phyloP scores from a whole-genome alignment of 331 rosid genomes.

The Rosa hybrid region DNA sequence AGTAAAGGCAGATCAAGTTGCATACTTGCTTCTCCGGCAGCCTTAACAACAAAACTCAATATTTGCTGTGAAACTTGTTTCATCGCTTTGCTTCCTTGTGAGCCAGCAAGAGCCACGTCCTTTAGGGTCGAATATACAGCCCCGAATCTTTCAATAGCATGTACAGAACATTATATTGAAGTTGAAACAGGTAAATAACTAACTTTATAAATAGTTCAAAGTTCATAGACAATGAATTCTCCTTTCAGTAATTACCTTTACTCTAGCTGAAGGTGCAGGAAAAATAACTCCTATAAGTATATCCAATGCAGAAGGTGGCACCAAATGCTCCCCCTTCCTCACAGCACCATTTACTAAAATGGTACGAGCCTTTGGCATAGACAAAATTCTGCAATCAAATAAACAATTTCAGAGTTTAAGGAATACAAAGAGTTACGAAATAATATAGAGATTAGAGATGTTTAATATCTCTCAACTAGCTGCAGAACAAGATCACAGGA shows the following conservation, averaged over 20 bases:
- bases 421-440: background rate
- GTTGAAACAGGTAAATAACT: background rate
- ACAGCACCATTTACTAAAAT: constrained; percentile 83
- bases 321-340: constrained; percentile 86
- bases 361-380: constrained; percentile 78
- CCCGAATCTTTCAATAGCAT: constrained; percentile 66
- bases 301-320: constrained; percentile 81
- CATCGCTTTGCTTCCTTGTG: constrained; percentile 61
- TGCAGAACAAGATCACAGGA: constrained; percentile 88
- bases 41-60: constrained; percentile 35
- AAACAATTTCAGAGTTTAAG: constrained; percentile 2
- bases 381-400: constrained; percentile 67
- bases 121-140: constrained; percentile 52
- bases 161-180: constrained; percentile 8
- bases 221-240: constrained; percentile 17
- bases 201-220: background rate
- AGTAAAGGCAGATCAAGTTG: background rate
- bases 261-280: constrained; percentile 78
- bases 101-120: constrained; percentile 55
- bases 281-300: constrained; percentile 67
- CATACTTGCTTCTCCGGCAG: constrained; percentile 52
- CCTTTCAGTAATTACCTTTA: constrained; percentile 52
- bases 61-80: constrained; percentile 53
- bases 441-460: background rate
- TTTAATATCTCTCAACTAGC: constrained; percentile 73